Evolutionary conservation across 768 basidiomycete genomes (phyloP), one percentile per base, ranked within the genome.

Genomic region (Macrolepiota albuminosa): DNA sequence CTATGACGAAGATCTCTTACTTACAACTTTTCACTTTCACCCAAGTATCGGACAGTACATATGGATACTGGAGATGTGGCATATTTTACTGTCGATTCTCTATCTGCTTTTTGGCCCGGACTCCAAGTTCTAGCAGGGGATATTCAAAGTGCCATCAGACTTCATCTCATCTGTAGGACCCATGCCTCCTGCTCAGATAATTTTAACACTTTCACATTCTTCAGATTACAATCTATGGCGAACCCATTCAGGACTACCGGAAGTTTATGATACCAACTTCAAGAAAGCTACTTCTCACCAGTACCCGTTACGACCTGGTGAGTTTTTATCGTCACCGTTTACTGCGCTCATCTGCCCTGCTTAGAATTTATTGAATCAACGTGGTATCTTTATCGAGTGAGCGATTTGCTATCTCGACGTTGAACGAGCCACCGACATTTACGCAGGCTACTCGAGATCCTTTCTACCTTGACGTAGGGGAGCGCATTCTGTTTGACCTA

Each of bases 41-140:
- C 24, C n/a, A 52, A 97, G 95, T 98, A 88, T 77, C 89, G 91
- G 48, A 85, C 82, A 26, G 85, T 95, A n/a, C 85, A 92, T 59
- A 90, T 95, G 74, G 75, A 84, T 53, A 84, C 77, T 33, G 93
- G 95, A 21, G 87, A 91, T 60, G 76, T 85, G 6, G 79, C 86
- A 7, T 91, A 87, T 67, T 75, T 80, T 48, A 89, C 87, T n/a
- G 78, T 96, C n/a, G 97, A 99, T 70, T 97, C 94, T 2, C 76
- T 99, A 16, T 93, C 94, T 2, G 95, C 97, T 1, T 99, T 98
- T 71, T 94, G 95, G 86, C 93, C 96, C n/a, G 97, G 95, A 24
- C 77, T 98, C 16, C 96, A 97, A 73, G 90, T 95, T 10, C 74
- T 93, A 13, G 85, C 86, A 4, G 91, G 91, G 21, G 91, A 97